Percentiles rank a stretch among this genome's conserved stretches.
Evolutionary conservation across 202 grass and related monocot genomes (phyloP).

Genomic region (Musa balbisiana): DNA sequence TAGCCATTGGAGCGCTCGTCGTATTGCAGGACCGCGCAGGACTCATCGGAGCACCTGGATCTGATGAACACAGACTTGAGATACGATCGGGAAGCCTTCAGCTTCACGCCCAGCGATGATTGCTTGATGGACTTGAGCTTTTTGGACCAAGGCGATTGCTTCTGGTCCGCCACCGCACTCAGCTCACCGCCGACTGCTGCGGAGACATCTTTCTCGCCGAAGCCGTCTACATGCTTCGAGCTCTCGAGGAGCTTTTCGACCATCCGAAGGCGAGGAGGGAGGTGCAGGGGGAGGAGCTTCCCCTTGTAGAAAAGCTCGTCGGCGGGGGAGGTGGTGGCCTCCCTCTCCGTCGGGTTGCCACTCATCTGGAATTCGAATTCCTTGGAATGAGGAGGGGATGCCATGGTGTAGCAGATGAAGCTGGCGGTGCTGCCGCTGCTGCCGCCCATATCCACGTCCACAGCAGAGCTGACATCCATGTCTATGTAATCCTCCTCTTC

Average conservation of each 20-base stretch:
- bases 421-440: background rate
- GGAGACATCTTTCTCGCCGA: background rate
- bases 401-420: slow-evolving; percentile 14
- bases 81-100: slow-evolving; percentile 69
- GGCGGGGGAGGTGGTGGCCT: slow-evolving; percentile 38
- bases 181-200: background rate
- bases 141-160: slow-evolving; percentile 48
- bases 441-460: background rate
- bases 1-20: slow-evolving; percentile 12
- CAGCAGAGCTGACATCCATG: slow-evolving; percentile 52
- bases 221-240: background rate
- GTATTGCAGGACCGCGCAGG: background rate
- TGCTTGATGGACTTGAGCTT: slow-evolving; percentile 58
- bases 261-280: slow-evolving; percentile 58
- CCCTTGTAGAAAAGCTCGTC: slow-evolving; percentile 99
- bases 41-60: slow-evolving; percentile 17
- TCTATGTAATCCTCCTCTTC: slow-evolving; percentile 76
- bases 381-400: slow-evolving; percentile 30
- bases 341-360: slow-evolving; percentile 24
- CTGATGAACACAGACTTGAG: slow-evolving; percentile 61
- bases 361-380: slow-evolving; percentile 86
- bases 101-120: slow-evolving; percentile 20
- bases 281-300: slow-evolving; percentile 76
- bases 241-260: slow-evolving; percentile 35
- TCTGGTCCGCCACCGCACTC: slow-evolving; percentile 5